Base-by-base conservation (phyloP, 768 basidiomycete species). In the Hericium erinaceus region DNA sequence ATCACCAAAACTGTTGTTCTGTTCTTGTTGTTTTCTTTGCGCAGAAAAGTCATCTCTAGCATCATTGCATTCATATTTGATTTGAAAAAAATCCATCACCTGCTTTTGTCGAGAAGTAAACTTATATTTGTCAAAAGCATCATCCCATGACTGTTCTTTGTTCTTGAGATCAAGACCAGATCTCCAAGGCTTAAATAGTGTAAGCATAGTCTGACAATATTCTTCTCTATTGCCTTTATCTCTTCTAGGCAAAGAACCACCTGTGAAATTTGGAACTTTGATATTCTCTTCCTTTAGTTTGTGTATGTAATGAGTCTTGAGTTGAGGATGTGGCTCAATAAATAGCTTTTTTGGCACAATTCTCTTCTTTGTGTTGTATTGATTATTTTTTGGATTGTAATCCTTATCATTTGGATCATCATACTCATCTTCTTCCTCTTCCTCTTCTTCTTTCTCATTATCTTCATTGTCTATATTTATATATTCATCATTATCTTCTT, bases 31-130 rank as follows among this genome's bases (percentile, higher is more conserved):
- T 26, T 44, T 57, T 60, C 59, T 26, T 56, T 67, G 63, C 33
- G 66, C 60, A 39, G 60, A 40, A 59, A 60, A 72, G 50, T 73
- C 72, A 61, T 75, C 72, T 20, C 68, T 40, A 2, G 68, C 67
- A 66, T 75, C 71, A 7, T 69, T 52, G 54, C 73, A 74, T 54
- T 75, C 72, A 61, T 74, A 72, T 18, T 54, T 37, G 1, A 75
- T 38, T 57, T 73, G 66, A 28, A 73, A 66, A 54, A 71, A 70
- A 16, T 58, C 49, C 54, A 74, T 73, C 0, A 68, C 26, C 15
- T 60, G 22, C 3, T 48, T 0, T 16, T 67, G 57, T 33, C 38
- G 4, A 2, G n/a, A 6, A n/a, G 56, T 57, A 49, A 72, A 71
- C 0, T 22, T 41, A 50, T 68, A 54, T 0, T 33, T 10, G 1